phyloP scores from a whole-genome alignment of 2,329 filamentous ascomycete genomes.

The Colletotrichum sp. region DNA sequence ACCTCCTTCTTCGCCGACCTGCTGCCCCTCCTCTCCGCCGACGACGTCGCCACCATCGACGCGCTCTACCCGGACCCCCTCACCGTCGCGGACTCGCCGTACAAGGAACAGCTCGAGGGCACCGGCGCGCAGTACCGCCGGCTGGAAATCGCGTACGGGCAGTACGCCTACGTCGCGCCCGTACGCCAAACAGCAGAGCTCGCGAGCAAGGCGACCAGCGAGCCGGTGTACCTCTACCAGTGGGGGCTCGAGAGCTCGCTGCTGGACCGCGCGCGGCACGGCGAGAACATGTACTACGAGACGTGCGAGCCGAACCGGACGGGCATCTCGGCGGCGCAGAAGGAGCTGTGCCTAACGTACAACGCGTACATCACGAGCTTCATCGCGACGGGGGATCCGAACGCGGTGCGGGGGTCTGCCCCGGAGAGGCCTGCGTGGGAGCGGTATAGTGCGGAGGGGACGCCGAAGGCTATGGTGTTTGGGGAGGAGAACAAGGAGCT shows the following conservation, averaged over 20 bases:
- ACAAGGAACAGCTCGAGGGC: constrained; percentile 17
- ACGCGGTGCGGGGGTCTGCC: background rate
- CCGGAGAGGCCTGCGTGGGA: constrained; percentile 44
- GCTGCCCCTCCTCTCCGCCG: constrained; percentile 58
- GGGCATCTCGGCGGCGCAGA: constrained; percentile 44
- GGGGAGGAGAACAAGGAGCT: constrained; percentile 65
- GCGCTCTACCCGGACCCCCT: constrained; percentile 60
- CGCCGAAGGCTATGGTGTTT: constrained; percentile 56
- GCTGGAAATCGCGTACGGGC: constrained; percentile 64
- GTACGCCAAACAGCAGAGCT: constrained; percentile 64
- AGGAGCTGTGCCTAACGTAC: constrained; percentile 42
- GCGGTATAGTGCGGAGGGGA: constrained; percentile 9
- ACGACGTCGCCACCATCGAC: constrained; percentile 60
- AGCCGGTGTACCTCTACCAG: constrained; percentile 52
- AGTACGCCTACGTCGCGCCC: constrained; percentile 71
- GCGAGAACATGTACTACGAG: constrained; percentile 40
- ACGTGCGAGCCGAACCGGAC: constrained; percentile 36
- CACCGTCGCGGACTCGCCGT: constrained; percentile 9
- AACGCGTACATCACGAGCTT: constrained; percentile 45
- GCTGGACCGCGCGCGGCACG: constrained; percentile 49
- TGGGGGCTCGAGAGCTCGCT: constrained; percentile 53
- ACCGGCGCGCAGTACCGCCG: constrained; percentile 61
- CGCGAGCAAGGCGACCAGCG: constrained; percentile 40
- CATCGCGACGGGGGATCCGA: constrained; percentile 21
- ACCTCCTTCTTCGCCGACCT: constrained; percentile 65